Conservation (phyloP, 129 eudicot species). For the Apium graveolens region DNA sequence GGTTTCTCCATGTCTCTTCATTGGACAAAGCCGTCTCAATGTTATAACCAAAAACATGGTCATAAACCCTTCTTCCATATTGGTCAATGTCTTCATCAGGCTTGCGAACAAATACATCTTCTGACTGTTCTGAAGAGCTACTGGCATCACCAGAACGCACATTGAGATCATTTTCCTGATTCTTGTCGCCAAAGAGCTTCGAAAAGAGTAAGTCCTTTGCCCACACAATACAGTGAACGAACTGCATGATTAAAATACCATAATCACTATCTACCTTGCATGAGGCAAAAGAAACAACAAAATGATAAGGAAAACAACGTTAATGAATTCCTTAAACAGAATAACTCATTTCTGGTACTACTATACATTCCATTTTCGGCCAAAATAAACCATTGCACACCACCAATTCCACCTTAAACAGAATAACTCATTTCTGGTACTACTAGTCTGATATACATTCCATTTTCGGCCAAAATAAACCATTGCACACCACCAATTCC, state of each 20-base stretch:
- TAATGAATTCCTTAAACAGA: neutral
- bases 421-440: neutral
- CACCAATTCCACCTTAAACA: neutral
- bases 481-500: neutral
- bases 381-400: neutral
- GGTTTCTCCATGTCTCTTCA: slow-evolving; percentile 95
- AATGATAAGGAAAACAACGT: neutral
- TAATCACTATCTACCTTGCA: neutral
- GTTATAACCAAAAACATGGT: slow-evolving; percentile 94
- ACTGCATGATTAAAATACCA: slow-evolving; percentile 39
- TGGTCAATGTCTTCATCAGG: slow-evolving; percentile 63
- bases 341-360: neutral
- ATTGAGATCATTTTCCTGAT: slow-evolving; percentile 87
- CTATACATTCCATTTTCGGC: neutral
- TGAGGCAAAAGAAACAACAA: neutral
- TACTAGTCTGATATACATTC: neutral
- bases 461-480: neutral
- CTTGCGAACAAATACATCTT: slow-evolving; percentile 71
- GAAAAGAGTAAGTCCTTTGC: slow-evolving; percentile 95
- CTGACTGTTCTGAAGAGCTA: slow-evolving; percentile 45
- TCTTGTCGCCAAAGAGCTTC: slow-evolving; percentile 86
- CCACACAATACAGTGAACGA: slow-evolving; percentile 97
- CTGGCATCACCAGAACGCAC: slow-evolving; percentile 69
- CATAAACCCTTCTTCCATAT: slow-evolving; percentile 67
- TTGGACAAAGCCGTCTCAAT: slow-evolving; percentile 82